Evolutionary conservation across 2,329 filamentous ascomycete genomes (phyloP).

Genomic region (Colletotrichum higginsianum): DNA sequence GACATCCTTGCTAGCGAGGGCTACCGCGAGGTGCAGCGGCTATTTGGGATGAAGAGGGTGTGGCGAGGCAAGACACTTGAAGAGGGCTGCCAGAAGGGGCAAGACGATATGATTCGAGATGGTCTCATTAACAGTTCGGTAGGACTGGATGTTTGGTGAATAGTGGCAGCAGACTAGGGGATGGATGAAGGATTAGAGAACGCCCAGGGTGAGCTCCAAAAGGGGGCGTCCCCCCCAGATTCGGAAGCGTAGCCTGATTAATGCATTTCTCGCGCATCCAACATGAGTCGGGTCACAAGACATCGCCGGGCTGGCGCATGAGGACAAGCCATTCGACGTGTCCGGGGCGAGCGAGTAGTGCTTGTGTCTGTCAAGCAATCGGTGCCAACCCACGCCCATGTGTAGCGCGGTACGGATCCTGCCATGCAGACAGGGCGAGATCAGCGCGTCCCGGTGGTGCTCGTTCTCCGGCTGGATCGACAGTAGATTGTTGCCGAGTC

Average conservation of each 20-base stretch:
- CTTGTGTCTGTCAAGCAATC: constrained; percentile 15
- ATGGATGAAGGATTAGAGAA: no score
- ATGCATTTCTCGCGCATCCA: neutral
- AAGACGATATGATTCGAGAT: neutral
- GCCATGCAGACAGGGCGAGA: neutral
- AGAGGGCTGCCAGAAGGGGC: neutral
- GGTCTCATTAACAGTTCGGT: no score
- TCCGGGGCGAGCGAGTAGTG: neutral
- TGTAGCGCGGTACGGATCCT: neutral
- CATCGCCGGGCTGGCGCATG: no score
- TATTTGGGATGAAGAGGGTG: neutral
- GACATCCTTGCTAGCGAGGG: neutral
- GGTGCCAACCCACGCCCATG: neutral
- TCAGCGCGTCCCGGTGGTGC: neutral
- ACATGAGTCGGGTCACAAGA: neutral
- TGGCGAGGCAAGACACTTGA: neutral
- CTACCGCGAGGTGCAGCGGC: neutral
- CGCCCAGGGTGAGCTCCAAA: no score
- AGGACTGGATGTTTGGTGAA: no score
- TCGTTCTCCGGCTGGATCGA: neutral
- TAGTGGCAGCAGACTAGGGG: no score
- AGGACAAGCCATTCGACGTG: neutral
- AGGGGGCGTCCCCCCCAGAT: no score
- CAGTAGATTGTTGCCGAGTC: neutral
- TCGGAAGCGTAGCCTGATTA: no score